Percentiles rank a stretch among this genome's conserved stretches.
Conservation (phyloP, 2,329 filamentous ascomycete genomes). For the Alternaria sp. region DNA sequence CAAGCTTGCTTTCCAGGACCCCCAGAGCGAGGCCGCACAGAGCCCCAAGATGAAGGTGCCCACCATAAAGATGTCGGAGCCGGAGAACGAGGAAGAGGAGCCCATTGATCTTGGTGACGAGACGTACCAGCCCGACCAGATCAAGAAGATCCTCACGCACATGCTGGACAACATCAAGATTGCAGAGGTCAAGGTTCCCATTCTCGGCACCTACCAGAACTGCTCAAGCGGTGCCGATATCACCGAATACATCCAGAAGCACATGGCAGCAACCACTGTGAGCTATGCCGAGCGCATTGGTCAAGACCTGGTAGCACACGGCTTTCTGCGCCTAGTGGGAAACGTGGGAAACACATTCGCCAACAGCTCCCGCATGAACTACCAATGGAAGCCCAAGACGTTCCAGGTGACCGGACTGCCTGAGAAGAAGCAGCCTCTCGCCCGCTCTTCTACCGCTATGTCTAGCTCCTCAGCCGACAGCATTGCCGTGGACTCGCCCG, state of each 20-base stretch:
- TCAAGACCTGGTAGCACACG: conserved; percentile 85
- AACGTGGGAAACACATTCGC: conserved; percentile 96
- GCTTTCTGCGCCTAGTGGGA: conserved; percentile 87
- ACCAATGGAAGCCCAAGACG: conserved; percentile 93
- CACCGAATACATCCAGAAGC: conserved; percentile 90
- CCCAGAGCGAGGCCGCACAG: conserved; percentile 59
- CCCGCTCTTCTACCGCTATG: conserved; percentile 75
- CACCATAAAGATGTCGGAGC: conserved; percentile 85
- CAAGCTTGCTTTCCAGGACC: conserved; percentile 94
- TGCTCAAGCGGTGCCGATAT: conserved; percentile 91
- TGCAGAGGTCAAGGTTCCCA: conserved; percentile 91
- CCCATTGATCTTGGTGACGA: conserved; percentile 90
- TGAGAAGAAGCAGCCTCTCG: conserved; percentile 79
- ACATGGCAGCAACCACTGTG: conserved; percentile 82
- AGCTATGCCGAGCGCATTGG: conserved; percentile 94
- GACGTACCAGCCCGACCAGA: conserved; percentile 80
- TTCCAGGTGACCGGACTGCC: conserved; percentile 88
- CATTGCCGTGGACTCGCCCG: conserved; percentile 76
- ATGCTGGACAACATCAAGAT: conserved; percentile 87
- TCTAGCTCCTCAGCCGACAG: conserved; percentile 51
- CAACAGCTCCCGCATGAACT: conserved; percentile 96
- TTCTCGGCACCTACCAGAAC: conserved; percentile 93
- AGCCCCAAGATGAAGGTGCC: conserved; percentile 69
- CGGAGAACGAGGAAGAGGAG: conserved; percentile 73
- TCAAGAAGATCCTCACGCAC: conserved; percentile 88